A percentile compares a stretch with the other conserved stretches of the same genome.
phyloP scores from a whole-genome alignment of 2,329 filamentous ascomycete species.

The Cercospora sp. region DNA sequence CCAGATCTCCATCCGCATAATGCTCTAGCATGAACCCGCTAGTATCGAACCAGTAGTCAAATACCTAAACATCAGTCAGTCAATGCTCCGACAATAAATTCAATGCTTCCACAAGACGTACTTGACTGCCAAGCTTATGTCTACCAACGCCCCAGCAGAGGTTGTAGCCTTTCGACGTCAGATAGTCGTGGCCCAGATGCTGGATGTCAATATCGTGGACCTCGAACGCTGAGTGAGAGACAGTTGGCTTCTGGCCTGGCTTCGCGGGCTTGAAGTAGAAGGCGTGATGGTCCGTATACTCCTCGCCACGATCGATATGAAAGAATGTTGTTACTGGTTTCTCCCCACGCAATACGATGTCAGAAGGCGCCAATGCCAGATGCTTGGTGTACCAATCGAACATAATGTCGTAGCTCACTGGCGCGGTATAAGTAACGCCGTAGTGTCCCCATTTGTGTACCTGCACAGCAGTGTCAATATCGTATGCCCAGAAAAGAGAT shows the following conservation, averaged over 20 bases:
- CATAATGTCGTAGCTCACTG: background rate
- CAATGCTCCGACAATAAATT: background rate
- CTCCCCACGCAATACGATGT: conserved; percentile 37
- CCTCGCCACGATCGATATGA: conserved; percentile 55
- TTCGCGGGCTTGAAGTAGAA: conserved; percentile 50
- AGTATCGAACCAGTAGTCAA: conserved; percentile 65
- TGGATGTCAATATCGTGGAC: conserved; percentile 72
- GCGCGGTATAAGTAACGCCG: conserved; percentile 35
- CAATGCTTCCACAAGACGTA: background rate
- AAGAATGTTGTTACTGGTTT: conserved; percentile 44
- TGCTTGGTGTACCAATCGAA: conserved; percentile 44
- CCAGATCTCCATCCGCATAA: conserved; percentile 68
- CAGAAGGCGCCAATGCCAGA: conserved; percentile 51
- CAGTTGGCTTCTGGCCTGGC: conserved; percentile 39
- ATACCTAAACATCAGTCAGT: conserved; percentile 46
- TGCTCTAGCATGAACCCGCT: conserved; percentile 32
- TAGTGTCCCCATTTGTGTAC: conserved; percentile 44
- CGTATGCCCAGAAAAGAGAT: too few relatives aligned
- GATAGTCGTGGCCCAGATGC: conserved; percentile 64
- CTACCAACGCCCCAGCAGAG: conserved; percentile 70
- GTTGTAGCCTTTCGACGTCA: conserved; percentile 49
- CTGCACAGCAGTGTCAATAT: too few relatives aligned
- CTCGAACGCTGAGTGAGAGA: conserved; percentile 70
- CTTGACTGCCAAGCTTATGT: conserved; percentile 20
- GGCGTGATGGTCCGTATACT: conserved; percentile 56